Percentiles rank a stretch among this genome's conserved stretches.
phyloP scores from a whole-genome alignment of 2,329 filamentous ascomycete species.

The Aspergillus tanneri region DNA sequence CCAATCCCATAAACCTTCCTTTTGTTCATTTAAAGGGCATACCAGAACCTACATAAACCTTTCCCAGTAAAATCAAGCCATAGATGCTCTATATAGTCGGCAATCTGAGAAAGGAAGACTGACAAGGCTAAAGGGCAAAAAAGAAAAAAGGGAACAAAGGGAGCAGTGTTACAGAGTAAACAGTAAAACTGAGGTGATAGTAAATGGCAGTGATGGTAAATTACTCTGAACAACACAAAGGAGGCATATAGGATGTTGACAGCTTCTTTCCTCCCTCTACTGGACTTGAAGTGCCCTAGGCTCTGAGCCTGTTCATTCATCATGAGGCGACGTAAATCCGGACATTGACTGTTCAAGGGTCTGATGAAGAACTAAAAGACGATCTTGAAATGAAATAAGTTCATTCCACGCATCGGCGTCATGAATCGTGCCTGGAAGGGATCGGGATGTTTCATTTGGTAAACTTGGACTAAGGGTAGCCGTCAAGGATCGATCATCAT shows the following conservation, averaged over 20 bases:
- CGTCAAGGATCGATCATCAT: constrained; percentile 25
- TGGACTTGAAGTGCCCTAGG: not conserved
- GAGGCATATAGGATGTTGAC: not conserved
- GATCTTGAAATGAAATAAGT: constrained; percentile 19
- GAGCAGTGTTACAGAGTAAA: constrained; percentile 13
- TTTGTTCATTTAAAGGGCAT: constrained; percentile 14
- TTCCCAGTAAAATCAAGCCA: constrained; percentile 16
- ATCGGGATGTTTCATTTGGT: constrained; percentile 15
- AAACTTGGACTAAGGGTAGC: constrained; percentile 16
- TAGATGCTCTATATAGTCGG: constrained; percentile 24
- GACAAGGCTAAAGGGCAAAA: constrained; percentile 4
- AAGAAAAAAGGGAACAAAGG: constrained; percentile 4
- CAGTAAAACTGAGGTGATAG: not conserved
- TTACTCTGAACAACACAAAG: not conserved
- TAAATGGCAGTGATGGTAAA: not conserved
- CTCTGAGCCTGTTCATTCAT: constrained; percentile 10
- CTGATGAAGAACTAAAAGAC: constrained; percentile 18
- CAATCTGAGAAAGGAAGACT: constrained; percentile 12
- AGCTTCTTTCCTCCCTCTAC: not conserved
- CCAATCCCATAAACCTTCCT: not conserved
- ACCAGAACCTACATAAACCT: constrained; percentile 17
- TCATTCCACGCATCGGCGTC: constrained; percentile 16
- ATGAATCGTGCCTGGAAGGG: constrained; percentile 2
- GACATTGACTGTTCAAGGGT: constrained; percentile 20
- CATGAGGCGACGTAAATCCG: constrained; percentile 13